phyloP scores from a whole-genome alignment of 306 rosid genomes.

The Carpinus viminea region DNA sequence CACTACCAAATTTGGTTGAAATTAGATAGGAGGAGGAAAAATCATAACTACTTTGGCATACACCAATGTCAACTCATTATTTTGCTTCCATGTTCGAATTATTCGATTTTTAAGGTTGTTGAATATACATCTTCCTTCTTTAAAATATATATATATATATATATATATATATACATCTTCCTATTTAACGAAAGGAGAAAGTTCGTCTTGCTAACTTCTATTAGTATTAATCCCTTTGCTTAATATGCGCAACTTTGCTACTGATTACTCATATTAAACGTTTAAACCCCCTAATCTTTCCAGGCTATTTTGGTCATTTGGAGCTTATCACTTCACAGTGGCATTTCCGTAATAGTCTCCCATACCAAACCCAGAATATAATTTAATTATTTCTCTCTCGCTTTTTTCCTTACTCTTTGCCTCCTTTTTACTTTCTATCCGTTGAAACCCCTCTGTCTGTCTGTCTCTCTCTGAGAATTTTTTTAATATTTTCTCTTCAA shows the following conservation, averaged over 20 bases:
- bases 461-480: not conserved
- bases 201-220: not conserved
- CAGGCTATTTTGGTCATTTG: not conserved
- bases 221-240: not conserved
- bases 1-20: not conserved
- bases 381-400: constrained; percentile 11
- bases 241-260: not conserved
- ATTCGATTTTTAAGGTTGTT: not conserved
- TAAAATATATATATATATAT: no score
- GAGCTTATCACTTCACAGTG: not conserved
- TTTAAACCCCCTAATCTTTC: not conserved
- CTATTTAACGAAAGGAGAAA: not conserved
- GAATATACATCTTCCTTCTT: not conserved
- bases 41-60: not conserved
- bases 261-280: not conserved
- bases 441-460: constrained; percentile 46
- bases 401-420: not conserved
- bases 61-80: not conserved
- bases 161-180: not conserved
- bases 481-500: constrained; percentile 16
- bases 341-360: constrained; percentile 33
- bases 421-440: constrained; percentile 45
- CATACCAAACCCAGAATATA: constrained; percentile 26
- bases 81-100: not conserved
- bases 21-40: not conserved